These are phyloP conservation scores for Saccharata proteae DNA, from an alignment of 2,329 filamentous ascomycete genomes.

Conservation along the genomic window DNA sequence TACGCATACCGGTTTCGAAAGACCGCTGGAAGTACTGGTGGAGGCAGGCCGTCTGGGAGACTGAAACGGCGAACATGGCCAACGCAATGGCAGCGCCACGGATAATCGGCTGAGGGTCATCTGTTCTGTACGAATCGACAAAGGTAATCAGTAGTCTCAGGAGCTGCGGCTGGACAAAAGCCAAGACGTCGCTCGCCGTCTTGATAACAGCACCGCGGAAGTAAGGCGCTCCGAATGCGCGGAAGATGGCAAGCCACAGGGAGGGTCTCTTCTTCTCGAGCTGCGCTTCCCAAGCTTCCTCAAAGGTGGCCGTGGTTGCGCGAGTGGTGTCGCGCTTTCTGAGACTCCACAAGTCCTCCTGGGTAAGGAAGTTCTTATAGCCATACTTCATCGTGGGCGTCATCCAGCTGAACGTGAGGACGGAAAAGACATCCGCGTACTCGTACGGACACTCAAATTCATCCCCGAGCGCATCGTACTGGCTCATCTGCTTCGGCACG, in stretches of 20 bases:
- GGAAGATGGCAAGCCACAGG: constrained; percentile 75
- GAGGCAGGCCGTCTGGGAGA: constrained; percentile 76
- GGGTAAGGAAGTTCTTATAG: constrained; percentile 81
- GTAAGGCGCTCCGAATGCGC: constrained; percentile 77
- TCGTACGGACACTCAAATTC: constrained; percentile 68
- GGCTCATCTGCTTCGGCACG: constrained; percentile 64
- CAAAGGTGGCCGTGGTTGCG: constrained; percentile 57
- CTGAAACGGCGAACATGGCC: constrained; percentile 81
- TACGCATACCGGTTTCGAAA: constrained; percentile 92
- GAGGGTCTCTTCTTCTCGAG: constrained; percentile 61
- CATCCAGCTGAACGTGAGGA: constrained; percentile 96
- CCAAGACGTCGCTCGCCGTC: constrained; percentile 69
- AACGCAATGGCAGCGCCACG: constrained; percentile 79
- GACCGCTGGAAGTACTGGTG: constrained; percentile 96
- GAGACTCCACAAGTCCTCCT: constrained; percentile 92
- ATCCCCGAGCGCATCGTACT: constrained; percentile 55
- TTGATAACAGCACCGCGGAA: constrained; percentile 75
- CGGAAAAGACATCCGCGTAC: constrained; percentile 87
- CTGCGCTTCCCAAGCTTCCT: constrained; percentile 65
- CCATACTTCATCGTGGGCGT: constrained; percentile 94
- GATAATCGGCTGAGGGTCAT: constrained; percentile 61
- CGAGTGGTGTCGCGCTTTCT: constrained; percentile 68
- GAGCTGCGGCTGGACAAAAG: constrained; percentile 85
- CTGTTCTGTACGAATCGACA: constrained; percentile 59
- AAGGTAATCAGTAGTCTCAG: constrained; percentile 74